Percentiles rank a stretch among this genome's conserved stretches.
Conservation (phyloP, 768 basidiomycete genomes). For the Leccinellum albellum region DNA sequence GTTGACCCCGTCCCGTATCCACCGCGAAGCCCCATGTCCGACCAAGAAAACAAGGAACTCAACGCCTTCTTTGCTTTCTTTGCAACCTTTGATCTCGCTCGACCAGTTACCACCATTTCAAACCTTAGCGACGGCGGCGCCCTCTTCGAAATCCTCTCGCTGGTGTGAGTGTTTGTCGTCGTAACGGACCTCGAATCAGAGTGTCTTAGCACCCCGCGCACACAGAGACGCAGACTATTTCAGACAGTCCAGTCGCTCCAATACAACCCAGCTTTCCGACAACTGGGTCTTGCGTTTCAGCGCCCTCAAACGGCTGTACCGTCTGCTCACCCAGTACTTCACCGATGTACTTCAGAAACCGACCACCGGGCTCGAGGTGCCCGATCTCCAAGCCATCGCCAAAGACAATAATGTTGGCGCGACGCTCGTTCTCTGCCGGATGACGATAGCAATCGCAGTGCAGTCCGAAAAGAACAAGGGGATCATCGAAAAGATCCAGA, state of each 20-base stretch:
- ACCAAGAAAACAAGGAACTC: slow-evolving; percentile 55
- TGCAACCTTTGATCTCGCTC: slow-evolving; percentile 62
- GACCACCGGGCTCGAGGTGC: slow-evolving; percentile 74
- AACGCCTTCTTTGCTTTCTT: slow-evolving; percentile 83
- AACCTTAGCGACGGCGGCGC: slow-evolving; percentile 81
- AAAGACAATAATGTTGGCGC: slow-evolving; percentile 66
- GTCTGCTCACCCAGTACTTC: slow-evolving; percentile 86
- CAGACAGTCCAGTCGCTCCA: slow-evolving; percentile 53
- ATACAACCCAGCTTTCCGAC: slow-evolving; percentile 62
- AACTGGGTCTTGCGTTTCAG: slow-evolving; percentile 90
- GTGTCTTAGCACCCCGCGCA: slow-evolving; percentile 6
- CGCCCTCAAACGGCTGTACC: slow-evolving; percentile 78
- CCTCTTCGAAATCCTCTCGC: slow-evolving; percentile 68
- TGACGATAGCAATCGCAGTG: slow-evolving; percentile 82
- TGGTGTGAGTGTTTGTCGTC: slow-evolving; percentile 53
- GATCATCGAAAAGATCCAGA: slow-evolving; percentile 86
- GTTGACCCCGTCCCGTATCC: neutral
- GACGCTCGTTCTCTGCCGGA: slow-evolving; percentile 70
- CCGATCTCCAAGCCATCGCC: slow-evolving; percentile 82
- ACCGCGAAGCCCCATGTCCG: slow-evolving; percentile 31
- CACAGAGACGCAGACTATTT: slow-evolving; percentile 81
- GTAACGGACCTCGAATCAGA: neutral
- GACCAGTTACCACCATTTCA: slow-evolving; percentile 55
- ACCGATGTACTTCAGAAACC: slow-evolving; percentile 80
- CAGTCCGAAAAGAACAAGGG: slow-evolving; percentile 87